Evolutionary conservation across 2,329 filamentous ascomycete genomes (phyloP).

Genomic region (Hortaea sp.): DNA sequence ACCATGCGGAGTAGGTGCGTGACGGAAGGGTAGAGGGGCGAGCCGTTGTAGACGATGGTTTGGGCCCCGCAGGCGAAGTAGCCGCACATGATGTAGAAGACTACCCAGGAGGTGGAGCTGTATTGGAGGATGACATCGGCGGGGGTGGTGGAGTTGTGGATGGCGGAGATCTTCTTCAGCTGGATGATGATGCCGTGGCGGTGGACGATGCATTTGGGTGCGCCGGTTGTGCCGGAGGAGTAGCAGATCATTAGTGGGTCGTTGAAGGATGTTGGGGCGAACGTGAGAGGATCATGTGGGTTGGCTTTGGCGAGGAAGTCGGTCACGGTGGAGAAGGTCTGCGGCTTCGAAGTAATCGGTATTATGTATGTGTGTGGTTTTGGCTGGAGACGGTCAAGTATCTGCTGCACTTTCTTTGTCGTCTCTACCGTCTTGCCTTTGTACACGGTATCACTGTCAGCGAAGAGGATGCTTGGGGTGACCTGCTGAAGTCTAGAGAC

Average conservation of each 20-base stretch:
- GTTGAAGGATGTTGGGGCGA: constrained; percentile 31
- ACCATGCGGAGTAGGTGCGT: constrained; percentile 28
- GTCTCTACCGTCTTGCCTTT: constrained; percentile 29
- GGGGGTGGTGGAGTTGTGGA: constrained; percentile 35
- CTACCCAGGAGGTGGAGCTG: constrained; percentile 37
- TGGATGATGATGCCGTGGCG: constrained; percentile 35
- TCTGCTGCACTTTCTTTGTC: constrained; percentile 22
- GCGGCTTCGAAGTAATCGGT: constrained; percentile 14
- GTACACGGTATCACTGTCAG: constrained; percentile 31
- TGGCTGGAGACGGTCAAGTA: constrained; percentile 21
- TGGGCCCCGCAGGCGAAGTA: constrained; percentile 33
- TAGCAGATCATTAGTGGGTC: constrained; percentile 37
- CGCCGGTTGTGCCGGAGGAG: constrained; percentile 33
- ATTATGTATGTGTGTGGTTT: constrained; percentile 20
- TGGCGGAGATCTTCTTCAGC: constrained; percentile 33
- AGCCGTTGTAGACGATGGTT: constrained; percentile 36
- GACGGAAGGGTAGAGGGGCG: constrained; percentile 31
- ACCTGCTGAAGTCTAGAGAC: constrained; percentile 32
- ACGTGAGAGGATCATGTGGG: constrained; percentile 24
- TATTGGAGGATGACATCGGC: constrained; percentile 36
- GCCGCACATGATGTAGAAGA: constrained; percentile 30
- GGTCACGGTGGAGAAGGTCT: constrained; percentile 17
- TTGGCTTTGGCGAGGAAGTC: constrained; percentile 26
- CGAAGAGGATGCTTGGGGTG: constrained; percentile 31
- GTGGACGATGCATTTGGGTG: constrained; percentile 38